Evolutionary conservation across 2,329 filamentous ascomycete species (phyloP), one percentile per base, ranked within the genome.

Genomic region (Celoporthe dispersa): DNA sequence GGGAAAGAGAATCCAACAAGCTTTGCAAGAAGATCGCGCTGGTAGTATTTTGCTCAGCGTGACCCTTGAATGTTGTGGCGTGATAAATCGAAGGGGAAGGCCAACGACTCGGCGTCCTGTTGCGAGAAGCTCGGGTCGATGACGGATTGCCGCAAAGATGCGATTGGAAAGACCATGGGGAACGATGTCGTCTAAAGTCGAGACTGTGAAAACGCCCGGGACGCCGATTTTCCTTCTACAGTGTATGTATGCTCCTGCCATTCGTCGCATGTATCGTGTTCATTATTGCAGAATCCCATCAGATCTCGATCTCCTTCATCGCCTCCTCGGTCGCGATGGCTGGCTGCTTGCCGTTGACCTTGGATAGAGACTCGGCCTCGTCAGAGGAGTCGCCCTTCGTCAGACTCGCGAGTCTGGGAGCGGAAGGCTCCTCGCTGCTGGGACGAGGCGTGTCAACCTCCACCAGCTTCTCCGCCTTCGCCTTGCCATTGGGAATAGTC

Each of bases 271-370:
- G 53, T 72, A 70, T 76, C 75, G 71, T 75, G 64, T 72, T 73
- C 75, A 70, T 76, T 73, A 72, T 75, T 68, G 72, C 70, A 70
- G 73, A 72, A 72, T 69, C 68, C 68, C 71, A 73, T 76, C 80
- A 89, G 75, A 89, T 89, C 79, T 88, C 86, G 79, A 89, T 89
- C 71, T 86, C 87, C 81, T 88, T 89, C 86, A 89, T 87, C 41
- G 82, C 80, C 70, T 84, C 86, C 68, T 87, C 86, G 14, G 79
- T 74, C 14, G 79, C 73, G 53, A 81, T 79, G 68, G 81, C 80
- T 9, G 79, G 76, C 69, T 82, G 78, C 76, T 86, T 86, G 70
- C 82, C 83, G 71, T 84, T 84, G 48, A 76, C 72, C 72, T 82
- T 83, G 48, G 74, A 72, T 11, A 76, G 68, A 9, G 71, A 60